These are phyloP conservation scores for Scheffersomyces ergatensis DNA, from an alignment of 805 yeast genomes.

Conservation along the genomic window DNA sequence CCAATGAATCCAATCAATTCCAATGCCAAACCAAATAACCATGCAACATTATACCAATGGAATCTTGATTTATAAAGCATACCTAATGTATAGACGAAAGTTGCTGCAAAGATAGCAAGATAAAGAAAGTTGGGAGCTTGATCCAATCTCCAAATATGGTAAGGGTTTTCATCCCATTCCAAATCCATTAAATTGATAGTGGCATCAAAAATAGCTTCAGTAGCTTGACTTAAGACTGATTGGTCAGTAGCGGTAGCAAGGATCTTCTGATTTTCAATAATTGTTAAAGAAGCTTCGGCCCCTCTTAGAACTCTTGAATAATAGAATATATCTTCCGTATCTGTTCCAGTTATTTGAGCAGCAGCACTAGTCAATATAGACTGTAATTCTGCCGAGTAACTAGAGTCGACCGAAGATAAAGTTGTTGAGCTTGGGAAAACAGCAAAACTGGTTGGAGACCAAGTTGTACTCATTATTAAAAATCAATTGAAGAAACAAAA, in stretches of 20 bases:
- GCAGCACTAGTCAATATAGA: slow-evolving; percentile 15
- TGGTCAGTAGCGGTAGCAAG: slow-evolving; percentile 34
- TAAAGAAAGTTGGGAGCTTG: slow-evolving; percentile 29
- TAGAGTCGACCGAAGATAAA: slow-evolving; percentile 20
- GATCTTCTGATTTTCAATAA: slow-evolving; percentile 26
- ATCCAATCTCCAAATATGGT: slow-evolving; percentile 16
- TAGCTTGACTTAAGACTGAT: slow-evolving; percentile 22
- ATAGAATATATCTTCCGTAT: slow-evolving; percentile 10
- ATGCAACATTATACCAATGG: slow-evolving; percentile 35
- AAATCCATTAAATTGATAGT: slow-evolving; percentile 27
- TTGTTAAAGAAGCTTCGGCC: slow-evolving; percentile 31
- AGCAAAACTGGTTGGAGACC: slow-evolving; percentile 27
- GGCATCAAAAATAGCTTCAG: slow-evolving; percentile 25
- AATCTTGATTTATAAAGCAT: slow-evolving; percentile 29
- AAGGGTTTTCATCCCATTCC: slow-evolving; percentile 22
- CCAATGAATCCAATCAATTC: slow-evolving; percentile 36
- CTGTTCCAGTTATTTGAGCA: slow-evolving; percentile 4
- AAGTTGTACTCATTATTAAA: no score
- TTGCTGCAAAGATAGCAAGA: slow-evolving; percentile 19
- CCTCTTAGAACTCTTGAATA: slow-evolving; percentile 25
- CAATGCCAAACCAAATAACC: slow-evolving; percentile 27
- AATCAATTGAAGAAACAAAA: no score
- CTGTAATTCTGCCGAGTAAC: slow-evolving; percentile 19
- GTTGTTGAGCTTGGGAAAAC: no score
- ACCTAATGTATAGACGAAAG: slow-evolving; percentile 16